Conservation (phyloP, 768 basidiomycete genomes). For the Tulasnella sp. region DNA sequence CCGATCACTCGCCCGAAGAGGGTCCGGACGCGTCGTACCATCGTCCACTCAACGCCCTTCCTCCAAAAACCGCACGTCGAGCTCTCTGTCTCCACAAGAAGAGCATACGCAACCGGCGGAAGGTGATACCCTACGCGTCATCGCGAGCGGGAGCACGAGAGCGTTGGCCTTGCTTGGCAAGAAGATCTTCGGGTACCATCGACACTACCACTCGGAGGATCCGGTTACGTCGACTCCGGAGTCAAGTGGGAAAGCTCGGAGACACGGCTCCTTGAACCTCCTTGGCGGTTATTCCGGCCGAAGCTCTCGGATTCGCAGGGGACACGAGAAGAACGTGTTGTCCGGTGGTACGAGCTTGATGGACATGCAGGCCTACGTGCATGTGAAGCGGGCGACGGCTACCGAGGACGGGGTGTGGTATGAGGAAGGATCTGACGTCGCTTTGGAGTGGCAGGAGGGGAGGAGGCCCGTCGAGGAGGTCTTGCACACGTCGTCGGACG, state of each 20-base stretch:
- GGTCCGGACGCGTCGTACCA: not conserved
- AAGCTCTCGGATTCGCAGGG: not conserved
- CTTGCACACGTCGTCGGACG: not conserved
- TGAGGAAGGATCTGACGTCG: not conserved
- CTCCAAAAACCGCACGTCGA: not conserved
- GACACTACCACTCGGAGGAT: not conserved
- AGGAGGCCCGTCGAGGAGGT: not conserved
- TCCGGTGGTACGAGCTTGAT: not conserved
- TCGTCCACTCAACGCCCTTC: not conserved
- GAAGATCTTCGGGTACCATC: not conserved
- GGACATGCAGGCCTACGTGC: not conserved
- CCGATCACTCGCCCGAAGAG: not conserved
- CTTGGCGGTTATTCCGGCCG: not conserved
- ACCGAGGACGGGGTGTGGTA: not conserved
- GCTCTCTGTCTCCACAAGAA: not conserved
- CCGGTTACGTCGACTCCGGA: not conserved
- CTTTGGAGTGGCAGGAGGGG: not conserved
- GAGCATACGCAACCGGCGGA: not conserved
- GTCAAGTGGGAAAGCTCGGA: not conserved
- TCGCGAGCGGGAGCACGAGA: not conserved
- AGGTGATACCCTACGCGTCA: not conserved
- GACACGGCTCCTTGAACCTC: not conserved
- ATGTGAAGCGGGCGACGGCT: not conserved
- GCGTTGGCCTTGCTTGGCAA: not conserved
- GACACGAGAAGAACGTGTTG: not conserved